Evolutionary conservation across 495 filamentous ascomycete species (phyloP).

Genomic region (Glonium stellatum): DNA sequence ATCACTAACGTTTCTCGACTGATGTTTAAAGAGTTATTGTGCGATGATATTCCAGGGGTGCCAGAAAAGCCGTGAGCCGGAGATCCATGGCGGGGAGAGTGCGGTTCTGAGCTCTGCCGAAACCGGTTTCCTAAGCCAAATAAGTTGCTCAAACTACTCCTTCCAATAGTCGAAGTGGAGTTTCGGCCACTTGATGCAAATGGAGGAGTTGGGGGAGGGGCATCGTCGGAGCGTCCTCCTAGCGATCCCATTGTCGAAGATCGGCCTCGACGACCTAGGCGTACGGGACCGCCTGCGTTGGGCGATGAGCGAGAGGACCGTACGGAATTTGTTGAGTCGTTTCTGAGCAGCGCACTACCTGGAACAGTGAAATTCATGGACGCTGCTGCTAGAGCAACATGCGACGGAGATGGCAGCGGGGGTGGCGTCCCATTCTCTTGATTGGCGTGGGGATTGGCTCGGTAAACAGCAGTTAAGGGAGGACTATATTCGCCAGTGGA

Average conservation of each 20-base stretch:
- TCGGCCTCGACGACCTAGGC: constrained; percentile 55
- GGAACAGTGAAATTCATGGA: constrained; percentile 37
- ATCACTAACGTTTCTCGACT: constrained; percentile 54
- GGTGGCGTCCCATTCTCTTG: constrained; percentile 41
- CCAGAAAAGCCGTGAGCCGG: constrained; percentile 44
- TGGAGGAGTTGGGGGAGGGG: constrained; percentile 47
- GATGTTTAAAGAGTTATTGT: constrained; percentile 65
- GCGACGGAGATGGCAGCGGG: constrained; percentile 52
- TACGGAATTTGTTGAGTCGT: constrained; percentile 61
- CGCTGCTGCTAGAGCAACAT: constrained; percentile 43
- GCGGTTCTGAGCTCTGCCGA: constrained; percentile 67
- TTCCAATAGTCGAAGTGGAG: constrained; percentile 73
- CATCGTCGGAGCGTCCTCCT: constrained; percentile 50
- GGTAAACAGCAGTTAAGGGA: constrained; percentile 32
- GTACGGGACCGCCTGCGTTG: constrained; percentile 36
- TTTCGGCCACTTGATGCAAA: constrained; percentile 47
- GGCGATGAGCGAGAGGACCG: constrained; percentile 54
- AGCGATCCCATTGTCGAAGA: constrained; percentile 85
- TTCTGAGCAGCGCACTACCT: constrained; percentile 45
- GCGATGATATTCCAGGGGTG: constrained; percentile 63
- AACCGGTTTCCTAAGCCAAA: constrained; percentile 67
- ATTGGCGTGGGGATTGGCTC: constrained; percentile 30
- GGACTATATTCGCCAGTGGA: constrained; percentile 30
- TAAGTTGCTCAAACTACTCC: constrained; percentile 85
- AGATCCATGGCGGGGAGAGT: constrained; percentile 55